Evolutionary conservation across 805 yeast genomes (phyloP), one percentile per base, ranked within the genome.

Genomic region (Ogataea ganodermae): DNA sequence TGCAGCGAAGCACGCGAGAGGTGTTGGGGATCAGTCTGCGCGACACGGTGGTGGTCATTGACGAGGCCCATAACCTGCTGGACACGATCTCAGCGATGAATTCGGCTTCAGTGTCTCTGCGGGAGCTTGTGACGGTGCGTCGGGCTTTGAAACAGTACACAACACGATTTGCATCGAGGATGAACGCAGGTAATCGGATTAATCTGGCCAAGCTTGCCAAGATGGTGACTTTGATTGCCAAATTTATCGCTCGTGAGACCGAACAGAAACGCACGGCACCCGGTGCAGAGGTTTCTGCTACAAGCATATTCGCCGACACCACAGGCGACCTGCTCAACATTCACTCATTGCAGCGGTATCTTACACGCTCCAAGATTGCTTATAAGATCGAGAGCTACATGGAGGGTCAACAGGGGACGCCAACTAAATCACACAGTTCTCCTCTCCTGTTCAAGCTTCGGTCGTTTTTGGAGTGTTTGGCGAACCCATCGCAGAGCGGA

Each of bases 61-160:
- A 91, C 63, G 98, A 91, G 62, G 97, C 97, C 0, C 98, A 91
- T 61, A 91, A 91, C 61, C 68, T 91, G 35, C 61, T 89, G 23
- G 97, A 90, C 55, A 82, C 91, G 0, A 79, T 91, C 2, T 78
- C 84, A 1, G 68, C 85, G 2, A 69, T 92, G 51, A 77, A 85
- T 58, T 88, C 96, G 0, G 74, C 81, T 1, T 65, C 76, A 3
- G 69, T 91, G 0, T 69, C 85, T 0, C 56, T 71, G 1, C 42
- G 55, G 0, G 89, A 86, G 26, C 68, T 89, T 8, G 35, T 55
- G 2, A 36, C 50, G 0, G 75, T 85, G 3, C 65, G 73, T 16
- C 55, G 55, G 2, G 82, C 86, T 0, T 58, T 91, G 32, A 71
- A 75, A 35, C 52, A 58, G 0, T 91, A 91, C 65, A 61, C 79